These are phyloP conservation scores for Priceomyces carsonii DNA, from an alignment of 805 yeast species.

Conservation along the genomic window DNA sequence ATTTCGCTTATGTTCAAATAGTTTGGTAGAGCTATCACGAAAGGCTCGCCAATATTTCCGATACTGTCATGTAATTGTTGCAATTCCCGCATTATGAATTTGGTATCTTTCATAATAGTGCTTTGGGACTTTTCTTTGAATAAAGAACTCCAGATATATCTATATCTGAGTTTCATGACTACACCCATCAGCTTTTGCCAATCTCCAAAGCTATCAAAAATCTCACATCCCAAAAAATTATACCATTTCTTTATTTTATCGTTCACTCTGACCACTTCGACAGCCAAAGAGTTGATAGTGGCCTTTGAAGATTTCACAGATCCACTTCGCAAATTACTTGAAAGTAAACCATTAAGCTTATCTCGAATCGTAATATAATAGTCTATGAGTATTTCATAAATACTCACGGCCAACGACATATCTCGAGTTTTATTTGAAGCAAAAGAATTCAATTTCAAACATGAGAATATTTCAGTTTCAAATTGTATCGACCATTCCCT, in stretches of 20 bases:
- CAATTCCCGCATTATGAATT: conserved; percentile 24
- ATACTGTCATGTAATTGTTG: conserved; percentile 15
- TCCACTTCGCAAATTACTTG: conserved; percentile 18
- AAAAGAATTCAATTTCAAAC: conserved; percentile 3
- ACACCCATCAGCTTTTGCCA: too few relatives aligned
- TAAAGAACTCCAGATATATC: conserved; percentile 39
- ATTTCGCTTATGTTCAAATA: conserved; percentile 60
- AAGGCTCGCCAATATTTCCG: not conserved
- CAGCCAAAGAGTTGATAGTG: conserved; percentile 33
- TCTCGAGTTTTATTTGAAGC: not conserved
- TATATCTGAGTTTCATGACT: conserved; percentile 9
- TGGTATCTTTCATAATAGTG: conserved; percentile 30
- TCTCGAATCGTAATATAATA: conserved; percentile 32
- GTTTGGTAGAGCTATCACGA: conserved; percentile 53
- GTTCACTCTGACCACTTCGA: conserved; percentile 37
- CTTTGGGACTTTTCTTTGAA: conserved; percentile 27
- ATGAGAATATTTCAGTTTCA: conserved; percentile 21
- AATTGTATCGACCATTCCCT: conserved; percentile 34
- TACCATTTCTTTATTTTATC: conserved; percentile 54
- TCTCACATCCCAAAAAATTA: conserved; percentile 26
- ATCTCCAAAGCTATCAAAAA: conserved; percentile 3
- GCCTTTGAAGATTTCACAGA: conserved; percentile 25
- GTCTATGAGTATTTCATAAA: conserved; percentile 51
- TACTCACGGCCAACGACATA: conserved; percentile 32
- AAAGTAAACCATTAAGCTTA: conserved; percentile 19